These are phyloP conservation scores for Hypomontagnella submonticulosa DNA, from an alignment of 495 filamentous ascomycete species.

Conservation along the genomic window DNA sequence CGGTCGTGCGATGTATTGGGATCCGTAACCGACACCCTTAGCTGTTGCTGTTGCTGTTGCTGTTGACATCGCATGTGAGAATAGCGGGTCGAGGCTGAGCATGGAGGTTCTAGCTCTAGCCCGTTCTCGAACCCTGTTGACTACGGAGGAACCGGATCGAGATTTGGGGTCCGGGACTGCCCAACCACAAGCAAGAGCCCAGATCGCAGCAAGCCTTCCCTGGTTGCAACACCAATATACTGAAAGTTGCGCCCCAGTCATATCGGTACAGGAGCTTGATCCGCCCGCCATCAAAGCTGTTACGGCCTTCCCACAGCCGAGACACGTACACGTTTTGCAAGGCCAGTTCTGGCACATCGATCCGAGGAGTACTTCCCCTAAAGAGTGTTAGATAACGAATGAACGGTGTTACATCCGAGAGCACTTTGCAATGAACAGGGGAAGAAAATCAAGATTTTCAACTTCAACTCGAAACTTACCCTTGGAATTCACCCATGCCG, in stretches of 20 bases:
- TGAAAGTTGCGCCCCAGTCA: conserved; percentile 14
- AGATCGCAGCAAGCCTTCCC: conserved; percentile 48
- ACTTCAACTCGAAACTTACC: conserved; percentile 9
- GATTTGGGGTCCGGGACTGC: conserved; percentile 13
- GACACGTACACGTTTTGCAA: conserved; percentile 18
- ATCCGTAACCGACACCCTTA: conserved; percentile 39
- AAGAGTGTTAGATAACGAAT: conserved; percentile 1
- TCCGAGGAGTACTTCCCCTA: conserved; percentile 27
- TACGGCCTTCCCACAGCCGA: conserved; percentile 25
- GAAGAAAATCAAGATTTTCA: neutral
- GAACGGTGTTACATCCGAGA: neutral
- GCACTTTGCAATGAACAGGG: neutral
- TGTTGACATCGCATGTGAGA: too few relatives aligned
- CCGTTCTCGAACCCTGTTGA: conserved; percentile 20
- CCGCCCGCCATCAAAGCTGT: too few relatives aligned
- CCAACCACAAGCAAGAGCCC: conserved; percentile 49
- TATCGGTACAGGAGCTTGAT: neutral
- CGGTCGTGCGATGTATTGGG: neutral
- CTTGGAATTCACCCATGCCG: conserved; percentile 5
- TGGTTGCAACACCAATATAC: conserved; percentile 50
- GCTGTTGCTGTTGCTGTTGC: conserved; percentile 14
- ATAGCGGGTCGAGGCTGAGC: neutral
- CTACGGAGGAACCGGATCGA: neutral
- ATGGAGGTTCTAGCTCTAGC: conserved; percentile 2
- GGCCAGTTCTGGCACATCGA: conserved; percentile 12